Evolutionary conservation across 2,329 filamentous ascomycete species (phyloP), one percentile per base, ranked within the genome.

Genomic region (Pestalotiopsis sp.): DNA sequence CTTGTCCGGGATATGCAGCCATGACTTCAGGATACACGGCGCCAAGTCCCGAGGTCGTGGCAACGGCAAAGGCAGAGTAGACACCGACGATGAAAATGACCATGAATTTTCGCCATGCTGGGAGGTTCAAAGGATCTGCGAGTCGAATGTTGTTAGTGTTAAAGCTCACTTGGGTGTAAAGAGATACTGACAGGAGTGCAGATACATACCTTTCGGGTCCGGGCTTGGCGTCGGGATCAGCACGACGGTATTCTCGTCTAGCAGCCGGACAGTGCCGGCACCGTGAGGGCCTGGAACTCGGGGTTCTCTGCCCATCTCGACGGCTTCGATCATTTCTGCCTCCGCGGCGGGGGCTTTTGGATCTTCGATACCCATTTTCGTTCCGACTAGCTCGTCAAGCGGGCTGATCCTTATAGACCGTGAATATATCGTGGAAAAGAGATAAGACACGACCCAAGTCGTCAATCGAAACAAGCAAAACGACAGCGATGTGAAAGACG

Each of bases 101-200:
- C 59, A 72, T 36, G n/a, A 68, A 69, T 39, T 76, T 77, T 27
- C 68, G 71, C 75, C 73, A 77, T 68, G 57, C 31, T 20, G 75
- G 72, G n/a, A 74, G 73, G 17, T 74, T 77, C 4, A 76, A 68
- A 25, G 75, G 75, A 65, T 77, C 74, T 77, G 52, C 25, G 11
- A 56, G 65, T 6, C 68, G 67, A 17, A 4, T 2, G 23, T 36
- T 68, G 52, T 67, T 49, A 59, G 49, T 13, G 9, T 6, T 39
- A 2, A 49, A 3, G 23, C 5, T 14, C 27, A 17, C 4, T 23
- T 3, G 36, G 23, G 25, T 36, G 17, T 4, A 13, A 3, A 41
- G 17, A 17, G 36, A 38, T 20, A n/a, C 17, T 45, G 2, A n/a
- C 45, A 23, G 4, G 17, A 12, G 12, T 41, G 17, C 3, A 9